Percentiles rank a stretch among this genome's conserved stretches.
Evolutionary conservation across 2,329 filamentous ascomycete species (phyloP).

Genomic region (Ophiostoma triangulosporum): DNA sequence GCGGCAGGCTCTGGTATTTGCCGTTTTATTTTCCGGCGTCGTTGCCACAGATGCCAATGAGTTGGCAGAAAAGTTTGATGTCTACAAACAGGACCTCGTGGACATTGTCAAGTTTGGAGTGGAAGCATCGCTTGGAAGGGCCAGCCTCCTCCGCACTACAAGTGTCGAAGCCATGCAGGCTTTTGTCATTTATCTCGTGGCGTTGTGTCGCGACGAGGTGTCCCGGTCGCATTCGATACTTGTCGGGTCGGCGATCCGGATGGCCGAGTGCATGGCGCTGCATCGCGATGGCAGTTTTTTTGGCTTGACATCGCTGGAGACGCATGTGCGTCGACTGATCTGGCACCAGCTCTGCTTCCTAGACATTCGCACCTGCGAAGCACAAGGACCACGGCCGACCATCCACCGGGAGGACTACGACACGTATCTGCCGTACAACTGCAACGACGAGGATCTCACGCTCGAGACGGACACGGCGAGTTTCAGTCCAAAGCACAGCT

Average conservation of each 20-base stretch:
- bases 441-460: conserved; percentile 51
- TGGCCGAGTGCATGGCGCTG: conserved; percentile 66
- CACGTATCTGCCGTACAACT: conserved; percentile 57
- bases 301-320: conserved; percentile 51
- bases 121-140: conserved; percentile 53
- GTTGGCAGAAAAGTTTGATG: conserved; percentile 29
- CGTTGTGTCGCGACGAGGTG: conserved; percentile 57
- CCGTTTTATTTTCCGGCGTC: conserved; percentile 54
- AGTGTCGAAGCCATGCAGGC: conserved; percentile 64
- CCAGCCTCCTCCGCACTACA: conserved; percentile 56
- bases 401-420: conserved; percentile 66
- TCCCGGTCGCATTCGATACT: conserved; percentile 62
- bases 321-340: conserved; percentile 55
- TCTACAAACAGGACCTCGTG: conserved; percentile 18
- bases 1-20: conserved; percentile 52
- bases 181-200: conserved; percentile 55
- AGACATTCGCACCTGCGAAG: conserved; percentile 61
- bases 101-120: conserved; percentile 49
- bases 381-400: conserved; percentile 56
- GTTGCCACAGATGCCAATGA: conserved; percentile 38
- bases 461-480: conserved; percentile 29
- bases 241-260: conserved; percentile 55
- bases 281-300: conserved; percentile 58
- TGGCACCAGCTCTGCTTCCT: conserved; percentile 72
- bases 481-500: conserved; percentile 27